phyloP scores from a whole-genome alignment of 768 basidiomycete genomes.

The Calocybe indica region DNA sequence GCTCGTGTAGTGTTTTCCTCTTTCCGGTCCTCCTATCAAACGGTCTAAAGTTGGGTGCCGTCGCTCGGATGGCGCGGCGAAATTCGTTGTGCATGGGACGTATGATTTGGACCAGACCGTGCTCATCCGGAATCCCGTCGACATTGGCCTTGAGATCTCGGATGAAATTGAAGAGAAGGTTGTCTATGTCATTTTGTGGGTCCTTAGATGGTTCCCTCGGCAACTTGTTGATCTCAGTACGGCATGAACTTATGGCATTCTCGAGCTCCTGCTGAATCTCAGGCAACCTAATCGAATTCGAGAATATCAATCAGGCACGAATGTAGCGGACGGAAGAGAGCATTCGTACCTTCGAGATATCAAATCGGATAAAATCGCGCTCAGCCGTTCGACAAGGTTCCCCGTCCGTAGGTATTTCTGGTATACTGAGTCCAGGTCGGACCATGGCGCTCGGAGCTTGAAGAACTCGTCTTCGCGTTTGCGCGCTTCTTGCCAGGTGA shows the following conservation, averaged over 20 bases:
- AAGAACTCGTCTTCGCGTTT: conserved; percentile 54
- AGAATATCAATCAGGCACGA: background rate
- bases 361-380: conserved; percentile 53
- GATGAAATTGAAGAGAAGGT: conserved; percentile 40
- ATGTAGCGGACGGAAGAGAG: background rate
- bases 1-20: conserved; percentile 10
- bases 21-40: conserved; percentile 21
- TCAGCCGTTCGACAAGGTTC: conserved; percentile 52
- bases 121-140: conserved; percentile 44
- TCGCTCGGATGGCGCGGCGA: conserved; percentile 37
- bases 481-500: conserved; percentile 60
- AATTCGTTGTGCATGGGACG: conserved; percentile 44
- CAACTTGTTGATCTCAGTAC: conserved; percentile 20
- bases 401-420: conserved; percentile 49
- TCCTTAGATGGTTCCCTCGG: conserved; percentile 52
- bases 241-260: conserved; percentile 32
- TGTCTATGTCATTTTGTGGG: conserved; percentile 50
- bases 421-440: conserved; percentile 40
- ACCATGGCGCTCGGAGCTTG: conserved; percentile 44
- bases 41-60: conserved; percentile 55
- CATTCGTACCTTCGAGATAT: conserved; percentile 50
- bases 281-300: conserved; percentile 41
- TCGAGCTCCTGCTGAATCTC: conserved; percentile 55
- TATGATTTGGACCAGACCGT: conserved; percentile 53
- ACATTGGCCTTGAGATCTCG: conserved; percentile 37